Conservation (phyloP, 2,329 filamentous ascomycete species). For the Penicillium sp. region DNA sequence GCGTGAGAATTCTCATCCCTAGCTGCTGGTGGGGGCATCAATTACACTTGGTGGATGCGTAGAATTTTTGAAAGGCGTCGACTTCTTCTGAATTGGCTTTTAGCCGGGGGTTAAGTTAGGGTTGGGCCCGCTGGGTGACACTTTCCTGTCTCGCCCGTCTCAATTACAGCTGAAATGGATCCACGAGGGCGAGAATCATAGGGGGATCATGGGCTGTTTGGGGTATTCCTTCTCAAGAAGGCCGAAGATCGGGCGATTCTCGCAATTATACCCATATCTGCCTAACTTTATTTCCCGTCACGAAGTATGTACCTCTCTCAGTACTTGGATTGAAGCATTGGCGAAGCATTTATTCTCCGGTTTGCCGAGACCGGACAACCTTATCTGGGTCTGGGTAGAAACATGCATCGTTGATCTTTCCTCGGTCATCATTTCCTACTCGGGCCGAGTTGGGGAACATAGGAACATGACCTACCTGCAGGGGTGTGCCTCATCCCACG, state of each 20-base stretch:
- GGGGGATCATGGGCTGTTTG: neutral
- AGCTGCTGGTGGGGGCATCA: neutral
- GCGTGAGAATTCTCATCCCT: conserved; percentile 6
- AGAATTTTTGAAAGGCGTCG: neutral
- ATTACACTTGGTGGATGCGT: conserved; percentile 5
- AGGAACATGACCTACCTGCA: neutral
- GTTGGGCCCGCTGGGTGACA: neutral
- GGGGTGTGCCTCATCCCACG: neutral
- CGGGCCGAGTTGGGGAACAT: neutral
- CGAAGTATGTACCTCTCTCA: neutral
- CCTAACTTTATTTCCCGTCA: neutral
- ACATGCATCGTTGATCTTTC: neutral
- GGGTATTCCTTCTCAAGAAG: neutral
- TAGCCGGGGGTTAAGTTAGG: neutral
- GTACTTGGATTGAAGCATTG: neutral
- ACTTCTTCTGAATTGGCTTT: neutral
- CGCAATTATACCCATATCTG: neutral
- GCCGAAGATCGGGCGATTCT: neutral
- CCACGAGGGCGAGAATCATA: neutral
- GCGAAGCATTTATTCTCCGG: neutral
- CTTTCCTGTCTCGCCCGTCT: neutral
- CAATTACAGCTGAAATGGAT: neutral
- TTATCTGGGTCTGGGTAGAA: neutral
- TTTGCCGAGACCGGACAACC: neutral
- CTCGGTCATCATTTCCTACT: conserved; percentile 1